A percentile compares a stretch with the other conserved stretches of the same genome.
Evolutionary conservation across 352 stramenopile species (phyloP).

Genomic region (Phytophthora colocasiae): DNA sequence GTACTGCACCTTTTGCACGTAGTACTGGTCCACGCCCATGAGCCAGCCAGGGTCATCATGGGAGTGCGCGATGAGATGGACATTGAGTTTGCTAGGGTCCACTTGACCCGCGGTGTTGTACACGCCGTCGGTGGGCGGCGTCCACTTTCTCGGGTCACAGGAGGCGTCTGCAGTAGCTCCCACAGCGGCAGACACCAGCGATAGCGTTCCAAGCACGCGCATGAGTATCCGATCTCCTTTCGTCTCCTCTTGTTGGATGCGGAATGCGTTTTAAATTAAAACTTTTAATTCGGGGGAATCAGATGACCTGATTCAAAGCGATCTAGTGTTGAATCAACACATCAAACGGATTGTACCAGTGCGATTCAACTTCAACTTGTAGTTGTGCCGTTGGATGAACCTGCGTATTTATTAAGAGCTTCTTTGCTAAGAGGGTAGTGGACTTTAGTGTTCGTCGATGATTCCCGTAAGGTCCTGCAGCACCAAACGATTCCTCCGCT

Average conservation of each 20-base stretch:
- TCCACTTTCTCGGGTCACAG: slow-evolving; percentile 78
- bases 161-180: slow-evolving; percentile 1
- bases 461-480: slow-evolving; percentile 40
- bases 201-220: slow-evolving; percentile 4
- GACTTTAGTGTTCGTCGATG: slow-evolving; percentile 11
- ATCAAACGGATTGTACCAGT: background rate
- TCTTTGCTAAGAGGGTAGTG: too few species aligned
- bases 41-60: slow-evolving; percentile 97
- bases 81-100: slow-evolving; percentile 88
- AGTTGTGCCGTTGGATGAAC: too few species aligned
- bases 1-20: slow-evolving; percentile 92
- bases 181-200: slow-evolving; percentile 4
- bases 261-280: slow-evolving; percentile 9
- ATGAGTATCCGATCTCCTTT: slow-evolving; percentile 5
- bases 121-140: slow-evolving; percentile 58
- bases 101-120: slow-evolving; percentile 73
- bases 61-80: slow-evolving; percentile 97
- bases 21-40: slow-evolving; percentile 98
- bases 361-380: slow-evolving; percentile 12
- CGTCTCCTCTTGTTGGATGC: background rate
- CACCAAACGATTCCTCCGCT: slow-evolving; percentile 31
- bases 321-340: slow-evolving; percentile 9
- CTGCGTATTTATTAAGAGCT: too few species aligned
- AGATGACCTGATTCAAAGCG: slow-evolving; percentile 17
- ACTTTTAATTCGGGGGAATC: slow-evolving; percentile 4